Percentiles rank a stretch among this genome's conserved stretches.
phyloP scores from a whole-genome alignment of 345 rosid species.

The Arabis alpina region DNA sequence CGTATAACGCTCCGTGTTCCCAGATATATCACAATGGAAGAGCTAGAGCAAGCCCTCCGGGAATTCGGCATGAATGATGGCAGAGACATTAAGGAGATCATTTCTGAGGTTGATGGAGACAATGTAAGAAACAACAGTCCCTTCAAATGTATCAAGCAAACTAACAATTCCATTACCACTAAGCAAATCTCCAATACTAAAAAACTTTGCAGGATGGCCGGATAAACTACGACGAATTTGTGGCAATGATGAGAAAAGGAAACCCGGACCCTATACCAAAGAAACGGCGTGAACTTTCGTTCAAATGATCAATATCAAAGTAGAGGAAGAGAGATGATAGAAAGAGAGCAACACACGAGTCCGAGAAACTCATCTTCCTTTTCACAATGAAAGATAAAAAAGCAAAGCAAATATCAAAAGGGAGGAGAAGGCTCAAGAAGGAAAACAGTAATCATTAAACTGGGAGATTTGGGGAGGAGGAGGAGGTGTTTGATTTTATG shows the following conservation, averaged over 20 bases:
- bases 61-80: constrained; percentile 64
- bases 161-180: constrained; percentile 10
- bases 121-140: constrained; percentile 52
- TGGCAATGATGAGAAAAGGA: constrained; percentile 98
- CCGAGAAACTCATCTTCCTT: constrained; percentile 41
- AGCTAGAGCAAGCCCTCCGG: constrained; percentile 63
- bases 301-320: constrained; percentile 35
- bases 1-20: constrained; percentile 11
- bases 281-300: constrained; percentile 76
- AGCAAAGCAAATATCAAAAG: constrained; percentile 33
- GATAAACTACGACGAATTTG: constrained; percentile 93
- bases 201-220: constrained; percentile 69
- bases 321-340: constrained; percentile 38
- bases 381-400: constrained; percentile 22
- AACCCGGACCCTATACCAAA: constrained; percentile 80
- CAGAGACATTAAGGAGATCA: constrained; percentile 61
- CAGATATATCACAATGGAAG: constrained; percentile 65
- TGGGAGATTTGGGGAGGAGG: neutral
- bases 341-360: constrained; percentile 26
- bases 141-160: constrained; percentile 9
- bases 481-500: constrained; percentile 37
- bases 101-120: constrained; percentile 61
- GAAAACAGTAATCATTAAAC: neutral
- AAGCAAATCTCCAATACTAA: constrained; percentile 8
- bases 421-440: constrained; percentile 39